Evolutionary conservation across 345 rosid species (phyloP), one percentile per base, ranked within the genome.

Genomic region (Eucalyptus victrix): DNA sequence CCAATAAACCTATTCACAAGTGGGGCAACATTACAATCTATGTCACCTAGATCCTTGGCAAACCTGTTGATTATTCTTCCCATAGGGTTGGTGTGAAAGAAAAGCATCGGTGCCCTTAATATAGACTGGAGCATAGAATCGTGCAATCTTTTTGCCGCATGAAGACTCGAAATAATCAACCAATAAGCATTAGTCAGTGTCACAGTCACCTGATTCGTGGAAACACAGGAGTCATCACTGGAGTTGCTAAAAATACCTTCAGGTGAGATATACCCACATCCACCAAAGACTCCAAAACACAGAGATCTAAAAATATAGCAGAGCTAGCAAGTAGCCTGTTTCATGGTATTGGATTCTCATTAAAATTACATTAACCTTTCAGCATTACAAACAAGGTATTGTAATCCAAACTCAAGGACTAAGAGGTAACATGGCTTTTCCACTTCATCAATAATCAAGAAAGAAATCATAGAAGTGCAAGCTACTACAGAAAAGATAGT

Each of bases 41-140:
- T 96, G 91, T 97, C 98, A 65, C 99, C 97, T 37, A 96, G 92
- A 93, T 98, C 99, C 94, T 93, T 98, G 5, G 99, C 96, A 90
- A 98, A 98, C 94, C 99, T 94, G 88, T 98, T 98, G 89, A 98
- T 97, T 85, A 98, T 93, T 23, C 98, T 96, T 53, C 99, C 99
- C 47, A 91, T 95, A 89, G 99, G 99, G 89, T 98, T 98, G 89
- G 99, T 96, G 90, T 97, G 96, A 90, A 98, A 98, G 92, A 98
- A 98, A 87, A 97, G 92, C 98, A 98, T 96, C 32, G 99, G 98
- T 90, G 98, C 99, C 94, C 97, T 94, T 81, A 98, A 90, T 72
- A 98, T 95, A 62, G 98, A 93, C 81, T 90, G 92, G 62, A 98
- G 95, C 98, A 97, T 96, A 26, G 94, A 91, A 81, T 97, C 98